These are phyloP conservation scores for Apiospora marii DNA, from an alignment of 2,329 filamentous ascomycete species.

Conservation along the genomic window DNA sequence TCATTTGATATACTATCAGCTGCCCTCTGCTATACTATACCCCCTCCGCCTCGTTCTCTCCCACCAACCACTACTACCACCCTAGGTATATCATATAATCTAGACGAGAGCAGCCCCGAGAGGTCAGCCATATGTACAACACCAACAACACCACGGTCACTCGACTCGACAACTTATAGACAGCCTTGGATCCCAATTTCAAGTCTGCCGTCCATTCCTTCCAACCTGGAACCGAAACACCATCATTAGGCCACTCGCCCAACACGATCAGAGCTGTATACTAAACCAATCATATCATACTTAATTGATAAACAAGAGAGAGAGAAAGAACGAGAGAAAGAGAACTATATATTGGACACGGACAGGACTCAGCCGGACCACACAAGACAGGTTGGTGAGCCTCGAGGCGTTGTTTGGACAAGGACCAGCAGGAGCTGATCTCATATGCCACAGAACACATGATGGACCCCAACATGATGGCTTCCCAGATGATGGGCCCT, in stretches of 20 bases:
- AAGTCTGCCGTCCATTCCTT: conserved; percentile 45
- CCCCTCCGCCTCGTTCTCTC: conserved; percentile 32
- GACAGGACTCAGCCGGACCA: conserved; percentile 26
- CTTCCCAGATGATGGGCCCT: conserved; percentile 69
- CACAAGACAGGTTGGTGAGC: conserved; percentile 24
- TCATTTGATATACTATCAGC: conserved; percentile 42
- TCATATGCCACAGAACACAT: conserved; percentile 40
- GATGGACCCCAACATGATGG: conserved; percentile 72
- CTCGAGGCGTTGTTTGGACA: conserved; percentile 31
- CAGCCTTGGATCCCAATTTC: conserved; percentile 34
- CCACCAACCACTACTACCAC: not conserved
- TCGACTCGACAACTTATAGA: conserved; percentile 40
- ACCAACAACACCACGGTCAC: conserved; percentile 26
- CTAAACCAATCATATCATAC: conserved; percentile 38
- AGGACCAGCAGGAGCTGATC: conserved; percentile 26
- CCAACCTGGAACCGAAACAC: conserved; percentile 43
- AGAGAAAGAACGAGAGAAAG: conserved; percentile 27
- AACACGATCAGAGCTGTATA: conserved; percentile 40
- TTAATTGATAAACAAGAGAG: conserved; percentile 42
- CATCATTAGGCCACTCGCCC: conserved; percentile 46
- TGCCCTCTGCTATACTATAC: conserved; percentile 27
- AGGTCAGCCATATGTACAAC: conserved; percentile 23
- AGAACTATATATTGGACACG: conserved; percentile 2
- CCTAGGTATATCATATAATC: conserved; percentile 32
- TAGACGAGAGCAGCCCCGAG: conserved; percentile 23